Base-by-base conservation (phyloP, 768 basidiomycete species). In the Boletus reticuloceps region DNA sequence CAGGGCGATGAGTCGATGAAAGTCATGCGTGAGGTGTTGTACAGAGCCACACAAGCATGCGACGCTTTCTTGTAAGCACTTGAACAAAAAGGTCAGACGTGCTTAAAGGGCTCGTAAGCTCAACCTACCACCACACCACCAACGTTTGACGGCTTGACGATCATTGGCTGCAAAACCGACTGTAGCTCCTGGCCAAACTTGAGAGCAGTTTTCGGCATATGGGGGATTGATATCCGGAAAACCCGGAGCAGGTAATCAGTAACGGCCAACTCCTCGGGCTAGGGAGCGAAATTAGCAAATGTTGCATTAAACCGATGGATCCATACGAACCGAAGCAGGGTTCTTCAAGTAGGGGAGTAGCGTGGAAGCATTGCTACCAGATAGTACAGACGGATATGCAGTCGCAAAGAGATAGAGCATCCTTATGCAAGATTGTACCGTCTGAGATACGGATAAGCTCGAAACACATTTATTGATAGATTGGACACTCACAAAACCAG, bases 141-240 rank as follows among this genome's bases (percentile, higher is more conserved):
- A 3, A 80, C 73, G 38, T 79, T 77, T 1, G 86, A 83, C 5
- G 93, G 94, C 64, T 91, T 93, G 62, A 91, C 79, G 40, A 99
- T 88, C 94, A 98, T 94, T 0, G 91, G 90, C 59, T 96, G 84
- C 12, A 98, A 76, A 8, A 84, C 79, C 6, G 77, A 69, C 61
- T 96, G 94, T 17, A 99, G 77, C 50, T 95, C 91, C 38, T 85
- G 81, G 1, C 90, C 94, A 66, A 98, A 98, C 61, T 89, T 94
- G 13, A 82, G 79, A 1, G 92, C 88, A 0, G 92, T 93, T 73
- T 89, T 91, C 0, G 94, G 93, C 87, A 96, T 89, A 58, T 86
- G 80, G 3, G 92, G 91, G 32, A 98, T 86, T 3, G 86, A 86
- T 17, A 81, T 81, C 31, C 90, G 81, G 75, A 97, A 98, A 40